These are phyloP conservation scores for Actinomucor elegans DNA, from an alignment of 371 early-diverging fungal genomes.

Conservation along the genomic window DNA sequence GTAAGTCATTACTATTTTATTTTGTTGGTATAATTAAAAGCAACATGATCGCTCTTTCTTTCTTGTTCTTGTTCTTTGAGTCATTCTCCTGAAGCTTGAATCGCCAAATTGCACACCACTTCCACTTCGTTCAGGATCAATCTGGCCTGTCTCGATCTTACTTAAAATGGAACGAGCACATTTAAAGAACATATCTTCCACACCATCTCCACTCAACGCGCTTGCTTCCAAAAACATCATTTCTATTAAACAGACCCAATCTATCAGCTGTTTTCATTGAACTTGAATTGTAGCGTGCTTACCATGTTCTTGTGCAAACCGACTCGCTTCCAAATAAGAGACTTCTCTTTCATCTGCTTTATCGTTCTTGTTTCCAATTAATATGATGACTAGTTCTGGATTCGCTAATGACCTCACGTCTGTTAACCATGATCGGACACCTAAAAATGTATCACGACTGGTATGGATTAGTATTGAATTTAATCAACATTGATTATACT, in stretches of 20 bases:
- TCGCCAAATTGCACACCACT: slow-evolving; percentile 67
- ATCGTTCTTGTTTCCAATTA: slow-evolving; percentile 78
- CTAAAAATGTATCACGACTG: slow-evolving; percentile 60
- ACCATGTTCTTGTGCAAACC: slow-evolving; percentile 70
- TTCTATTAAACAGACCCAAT: no score
- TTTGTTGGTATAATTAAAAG: slow-evolving; percentile 34
- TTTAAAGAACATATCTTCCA: slow-evolving; percentile 63
- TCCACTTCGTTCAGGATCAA: slow-evolving; percentile 64
- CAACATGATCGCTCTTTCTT: slow-evolving; percentile 59
- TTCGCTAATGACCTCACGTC: slow-evolving; percentile 68
- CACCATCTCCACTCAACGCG: slow-evolving; percentile 60
- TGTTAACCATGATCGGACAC: slow-evolving; percentile 61
- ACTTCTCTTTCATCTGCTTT: slow-evolving; percentile 61
- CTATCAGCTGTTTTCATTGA: no score
- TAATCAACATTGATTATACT: slow-evolving; percentile 3
- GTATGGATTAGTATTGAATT: background rate
- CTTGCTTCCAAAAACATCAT: slow-evolving; percentile 68
- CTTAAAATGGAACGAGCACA: slow-evolving; percentile 61
- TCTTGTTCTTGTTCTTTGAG: slow-evolving; percentile 55
- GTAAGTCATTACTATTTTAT: no score
- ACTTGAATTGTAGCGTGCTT: no score
- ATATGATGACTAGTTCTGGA: slow-evolving; percentile 62
- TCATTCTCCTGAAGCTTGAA: slow-evolving; percentile 60
- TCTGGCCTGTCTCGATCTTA: slow-evolving; percentile 65
- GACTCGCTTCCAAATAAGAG: slow-evolving; percentile 64